Evolutionary conservation across 2,329 filamentous ascomycete genomes (phyloP), one percentile per base, ranked within the genome.

Genomic region (Colletotrichum zoysiae): DNA sequence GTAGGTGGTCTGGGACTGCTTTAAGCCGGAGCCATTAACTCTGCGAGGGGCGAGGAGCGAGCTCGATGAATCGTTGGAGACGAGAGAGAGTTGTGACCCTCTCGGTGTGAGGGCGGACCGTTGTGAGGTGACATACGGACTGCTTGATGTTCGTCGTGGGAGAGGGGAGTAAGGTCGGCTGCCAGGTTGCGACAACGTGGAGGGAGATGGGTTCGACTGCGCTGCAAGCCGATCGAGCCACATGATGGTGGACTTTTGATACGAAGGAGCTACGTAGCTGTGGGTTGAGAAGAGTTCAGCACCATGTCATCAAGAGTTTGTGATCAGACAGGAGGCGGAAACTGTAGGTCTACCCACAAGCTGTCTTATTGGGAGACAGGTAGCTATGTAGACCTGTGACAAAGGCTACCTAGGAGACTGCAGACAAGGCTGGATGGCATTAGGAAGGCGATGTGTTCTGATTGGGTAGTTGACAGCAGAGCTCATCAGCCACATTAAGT

Each of bases 161-260:
- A 91, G 87, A 59, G 93, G 92, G 74, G 94, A 95, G 78, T 90
- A 92, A 61, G 91, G 85, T 79, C 94, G 90, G 79, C 88, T 90
- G 71, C 87, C 86, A 72, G 90, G 84, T 78, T 90, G 86, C 72
- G 82, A 74, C 55, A 77, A 69, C 51, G 78, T 69, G 38, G 78
- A 75, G n/a, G 90, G 88, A 70, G 82, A 89, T 84, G 80, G 89
- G 74, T 75, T 90, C 69, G 91, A 88, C 81, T 92, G 91, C 77
- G 88, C 90, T 75, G 92, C 91, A 75, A 97, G 90, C 80, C 95
- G 92, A 84, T 97, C 95, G 79, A 97, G 90, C 95, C 95, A 97
- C 94, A 97, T 97, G 77, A 97, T 97, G 77, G 77, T 74, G 71
- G 73, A 57, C 61, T 70, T 70, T 50, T 66, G 50, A 5, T 57